phyloP scores from a whole-genome alignment of 768 basidiomycete genomes.

The Rubroboletus pulcherrimus region DNA sequence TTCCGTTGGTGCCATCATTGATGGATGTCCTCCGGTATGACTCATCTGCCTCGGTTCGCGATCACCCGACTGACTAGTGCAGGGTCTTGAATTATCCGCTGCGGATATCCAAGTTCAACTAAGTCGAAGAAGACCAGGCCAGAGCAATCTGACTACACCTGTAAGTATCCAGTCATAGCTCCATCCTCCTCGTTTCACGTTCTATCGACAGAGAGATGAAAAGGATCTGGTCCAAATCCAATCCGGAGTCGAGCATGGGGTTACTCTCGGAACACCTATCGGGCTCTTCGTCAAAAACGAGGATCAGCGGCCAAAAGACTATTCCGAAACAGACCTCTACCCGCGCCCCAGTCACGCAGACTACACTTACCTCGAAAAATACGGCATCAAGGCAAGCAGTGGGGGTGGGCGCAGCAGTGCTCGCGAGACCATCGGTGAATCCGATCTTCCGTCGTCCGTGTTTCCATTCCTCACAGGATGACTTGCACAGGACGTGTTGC shows the following conservation, averaged over 20 bases:
- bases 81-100: constrained; percentile 81
- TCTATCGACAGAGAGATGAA: constrained; percentile 76
- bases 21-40: constrained; percentile 92
- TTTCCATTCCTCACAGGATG: constrained; percentile 1
- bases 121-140: constrained; percentile 88
- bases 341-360: constrained; percentile 98
- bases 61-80: constrained; percentile 13
- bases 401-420: constrained; percentile 95
- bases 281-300: constrained; percentile 96
- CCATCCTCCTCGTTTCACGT: background rate
- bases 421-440: constrained; percentile 89
- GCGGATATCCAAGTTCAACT: constrained; percentile 90
- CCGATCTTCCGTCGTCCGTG: background rate
- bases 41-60: constrained; percentile 1
- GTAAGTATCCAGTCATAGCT: constrained; percentile 43
- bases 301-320: constrained; percentile 97
- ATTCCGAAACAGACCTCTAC: constrained; percentile 96
- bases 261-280: constrained; percentile 96
- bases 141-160: constrained; percentile 94
- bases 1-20: constrained; percentile 95
- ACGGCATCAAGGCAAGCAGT: constrained; percentile 94
- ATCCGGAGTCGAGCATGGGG: constrained; percentile 89
- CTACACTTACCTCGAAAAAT: constrained; percentile 96
- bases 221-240: constrained; percentile 93
- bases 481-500: constrained; percentile 77